phyloP scores from a whole-genome alignment of 768 basidiomycete species.

The Agrocybe chaxingu region DNA sequence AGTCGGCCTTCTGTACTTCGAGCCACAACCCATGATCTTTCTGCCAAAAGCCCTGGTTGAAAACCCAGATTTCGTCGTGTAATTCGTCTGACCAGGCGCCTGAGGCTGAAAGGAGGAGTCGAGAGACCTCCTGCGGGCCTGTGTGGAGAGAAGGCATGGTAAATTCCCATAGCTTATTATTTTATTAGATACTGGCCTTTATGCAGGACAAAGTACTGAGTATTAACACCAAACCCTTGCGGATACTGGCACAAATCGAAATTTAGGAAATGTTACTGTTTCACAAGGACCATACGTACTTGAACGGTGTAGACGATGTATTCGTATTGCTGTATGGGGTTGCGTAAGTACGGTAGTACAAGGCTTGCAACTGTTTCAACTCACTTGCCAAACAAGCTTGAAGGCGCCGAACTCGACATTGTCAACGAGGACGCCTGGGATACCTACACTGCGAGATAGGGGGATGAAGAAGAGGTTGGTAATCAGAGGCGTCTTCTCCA shows the following conservation, averaged over 20 bases:
- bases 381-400: conserved; percentile 56
- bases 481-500: conserved; percentile 48
- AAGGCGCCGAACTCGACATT: conserved; percentile 52
- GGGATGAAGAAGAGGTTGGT: conserved; percentile 48
- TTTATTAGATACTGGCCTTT: conserved; percentile 37
- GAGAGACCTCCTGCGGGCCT: conserved; percentile 46
- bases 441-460: conserved; percentile 35
- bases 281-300: conserved; percentile 30
- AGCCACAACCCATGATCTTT: conserved; percentile 62
- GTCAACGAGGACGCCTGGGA: conserved; percentile 54
- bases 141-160: not conserved
- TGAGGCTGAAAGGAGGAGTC: conserved; percentile 48
- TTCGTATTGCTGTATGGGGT: conserved; percentile 41
- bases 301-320: conserved; percentile 52
- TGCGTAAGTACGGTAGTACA: not conserved
- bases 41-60: conserved; percentile 65
- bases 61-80: conserved; percentile 77
- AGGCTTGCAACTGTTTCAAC: conserved; percentile 11
- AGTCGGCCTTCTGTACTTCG: conserved; percentile 61
- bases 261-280: not conserved
- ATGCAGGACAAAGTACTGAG: conserved; percentile 53
- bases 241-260: conserved; percentile 25
- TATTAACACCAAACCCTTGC: conserved; percentile 20
- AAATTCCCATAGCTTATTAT: not conserved
- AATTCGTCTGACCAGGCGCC: conserved; percentile 51